Percentiles rank a stretch among this genome's conserved stretches.
Evolutionary conservation across 2,329 filamentous ascomycete genomes (phyloP).

Genomic region (Teratosphaeria viscida): DNA sequence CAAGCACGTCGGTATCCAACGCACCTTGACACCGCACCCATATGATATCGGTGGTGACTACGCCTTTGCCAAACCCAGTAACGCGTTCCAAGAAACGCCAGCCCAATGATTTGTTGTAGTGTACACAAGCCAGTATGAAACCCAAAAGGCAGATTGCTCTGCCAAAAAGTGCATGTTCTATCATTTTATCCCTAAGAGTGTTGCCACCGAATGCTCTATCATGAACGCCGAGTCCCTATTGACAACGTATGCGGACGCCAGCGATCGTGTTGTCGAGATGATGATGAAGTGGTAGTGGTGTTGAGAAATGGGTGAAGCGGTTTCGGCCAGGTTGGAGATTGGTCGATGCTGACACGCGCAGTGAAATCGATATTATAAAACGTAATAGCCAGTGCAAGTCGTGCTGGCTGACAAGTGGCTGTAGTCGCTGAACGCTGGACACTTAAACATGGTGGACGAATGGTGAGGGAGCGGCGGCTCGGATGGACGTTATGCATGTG

Average conservation of each 20-base stretch:
- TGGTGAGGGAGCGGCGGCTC: background rate
- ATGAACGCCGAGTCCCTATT: background rate
- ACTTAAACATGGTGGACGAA: background rate
- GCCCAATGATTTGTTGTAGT: background rate
- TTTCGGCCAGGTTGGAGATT: background rate
- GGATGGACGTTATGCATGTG: background rate
- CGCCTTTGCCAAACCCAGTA: background rate
- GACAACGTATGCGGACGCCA: background rate
- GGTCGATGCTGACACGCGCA: background rate
- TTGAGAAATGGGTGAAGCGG: background rate
- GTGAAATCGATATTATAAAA: background rate
- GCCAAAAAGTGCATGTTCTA: background rate
- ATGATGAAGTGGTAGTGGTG: background rate
- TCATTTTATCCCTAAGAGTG: background rate
- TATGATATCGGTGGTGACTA: background rate
- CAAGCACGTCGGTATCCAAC: background rate
- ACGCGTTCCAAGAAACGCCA: background rate
- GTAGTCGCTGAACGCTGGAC: background rate
- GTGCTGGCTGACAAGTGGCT: background rate
- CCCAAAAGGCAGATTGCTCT: background rate
- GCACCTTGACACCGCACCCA: background rate
- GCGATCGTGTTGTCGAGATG: background rate
- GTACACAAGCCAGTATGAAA: background rate
- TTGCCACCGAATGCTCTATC: background rate
- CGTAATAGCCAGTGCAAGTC: background rate